Evolutionary conservation across 805 yeast genomes (phyloP).

Genomic region (Yarrowia porcina): DNA sequence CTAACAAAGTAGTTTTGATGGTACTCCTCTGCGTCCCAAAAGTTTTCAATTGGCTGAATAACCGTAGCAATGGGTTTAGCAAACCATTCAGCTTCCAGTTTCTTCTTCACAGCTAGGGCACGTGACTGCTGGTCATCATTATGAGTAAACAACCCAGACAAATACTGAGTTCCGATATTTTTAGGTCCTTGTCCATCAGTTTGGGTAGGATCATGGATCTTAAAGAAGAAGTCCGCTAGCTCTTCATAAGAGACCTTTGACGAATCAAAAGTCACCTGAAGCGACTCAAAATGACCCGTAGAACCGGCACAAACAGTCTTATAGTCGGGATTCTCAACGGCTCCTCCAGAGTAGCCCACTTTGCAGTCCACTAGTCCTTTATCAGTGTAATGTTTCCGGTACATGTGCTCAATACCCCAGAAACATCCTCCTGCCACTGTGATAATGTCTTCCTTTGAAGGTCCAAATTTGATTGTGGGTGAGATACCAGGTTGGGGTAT

Average conservation of each 20-base stretch:
- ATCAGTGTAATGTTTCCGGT: slow-evolving; percentile 58
- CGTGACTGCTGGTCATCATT: slow-evolving; percentile 45
- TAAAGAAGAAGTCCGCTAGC: slow-evolving; percentile 73
- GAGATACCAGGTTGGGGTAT: background rate
- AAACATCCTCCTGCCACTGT: slow-evolving; percentile 53
- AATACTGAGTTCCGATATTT: slow-evolving; percentile 70
- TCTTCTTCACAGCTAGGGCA: slow-evolving; percentile 46
- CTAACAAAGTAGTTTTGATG: slow-evolving; percentile 76
- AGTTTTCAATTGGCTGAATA: slow-evolving; percentile 60
- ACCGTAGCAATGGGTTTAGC: slow-evolving; percentile 61
- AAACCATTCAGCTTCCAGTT: slow-evolving; percentile 64
- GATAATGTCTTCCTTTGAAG: background rate
- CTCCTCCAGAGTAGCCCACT: slow-evolving; percentile 88
- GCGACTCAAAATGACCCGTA: slow-evolving; percentile 72
- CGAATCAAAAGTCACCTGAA: slow-evolving; percentile 80
- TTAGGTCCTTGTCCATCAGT: slow-evolving; percentile 79
- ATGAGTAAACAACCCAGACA: slow-evolving; percentile 71
- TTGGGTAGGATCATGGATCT: slow-evolving; percentile 90
- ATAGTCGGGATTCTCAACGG: slow-evolving; percentile 52
- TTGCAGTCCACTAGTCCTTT: slow-evolving; percentile 65
- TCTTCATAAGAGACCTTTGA: slow-evolving; percentile 51
- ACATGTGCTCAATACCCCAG: slow-evolving; percentile 70
- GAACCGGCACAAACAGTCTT: slow-evolving; percentile 67
- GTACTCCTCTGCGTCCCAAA: slow-evolving; percentile 88
- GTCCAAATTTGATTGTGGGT: slow-evolving; percentile 4